phyloP scores from a whole-genome alignment of 352 stramenopile species.

The Globisporangium spinosum region DNA sequence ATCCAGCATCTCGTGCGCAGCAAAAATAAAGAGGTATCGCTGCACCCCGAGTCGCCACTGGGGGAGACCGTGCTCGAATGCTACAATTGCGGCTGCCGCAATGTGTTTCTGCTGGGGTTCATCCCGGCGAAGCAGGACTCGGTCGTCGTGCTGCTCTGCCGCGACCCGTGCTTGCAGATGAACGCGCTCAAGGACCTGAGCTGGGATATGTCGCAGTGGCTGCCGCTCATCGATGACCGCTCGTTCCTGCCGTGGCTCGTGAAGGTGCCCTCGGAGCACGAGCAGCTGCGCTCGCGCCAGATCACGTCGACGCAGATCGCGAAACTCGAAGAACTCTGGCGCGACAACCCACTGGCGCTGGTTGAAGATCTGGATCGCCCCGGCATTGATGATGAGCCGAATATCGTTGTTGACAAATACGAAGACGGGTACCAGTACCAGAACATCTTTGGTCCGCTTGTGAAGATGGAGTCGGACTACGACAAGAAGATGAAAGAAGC shows the following conservation, averaged over 20 bases:
- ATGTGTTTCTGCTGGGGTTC: slow-evolving; percentile 98
- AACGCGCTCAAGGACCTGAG: slow-evolving; percentile 98
- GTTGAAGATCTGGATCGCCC: slow-evolving; percentile 95
- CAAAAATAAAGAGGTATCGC: slow-evolving; percentile 87
- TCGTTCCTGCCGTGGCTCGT: slow-evolving; percentile 97
- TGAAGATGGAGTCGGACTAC: slow-evolving; percentile 99
- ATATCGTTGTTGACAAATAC: slow-evolving; percentile 89
- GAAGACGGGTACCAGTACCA: slow-evolving; percentile 99
- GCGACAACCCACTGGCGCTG: slow-evolving; percentile 93
- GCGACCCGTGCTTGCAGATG: slow-evolving; percentile 95
- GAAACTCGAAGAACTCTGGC: slow-evolving; percentile 94
- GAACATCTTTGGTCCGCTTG: slow-evolving; percentile 97
- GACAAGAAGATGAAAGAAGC: slow-evolving; percentile 99
- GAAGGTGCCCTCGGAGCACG: slow-evolving; percentile 90
- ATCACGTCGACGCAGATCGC: slow-evolving; percentile 91
- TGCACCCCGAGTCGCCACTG: slow-evolving; percentile 95
- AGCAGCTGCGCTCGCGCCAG: slow-evolving; percentile 91
- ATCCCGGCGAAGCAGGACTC: slow-evolving; percentile 95
- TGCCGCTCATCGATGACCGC: slow-evolving; percentile 96
- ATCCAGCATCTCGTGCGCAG: slow-evolving; percentile 97
- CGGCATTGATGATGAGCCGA: slow-evolving; percentile 87
- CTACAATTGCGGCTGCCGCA: slow-evolving; percentile 98
- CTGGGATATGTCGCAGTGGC: slow-evolving; percentile 98
- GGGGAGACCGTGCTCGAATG: slow-evolving; percentile 98
- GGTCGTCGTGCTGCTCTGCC: slow-evolving; percentile 97